Percentiles rank a stretch among this genome's conserved stretches.
These are phyloP conservation scores for Dimargaris verticillata DNA, from an alignment of 192 early-diverging fungal species.

Conservation along the genomic window DNA sequence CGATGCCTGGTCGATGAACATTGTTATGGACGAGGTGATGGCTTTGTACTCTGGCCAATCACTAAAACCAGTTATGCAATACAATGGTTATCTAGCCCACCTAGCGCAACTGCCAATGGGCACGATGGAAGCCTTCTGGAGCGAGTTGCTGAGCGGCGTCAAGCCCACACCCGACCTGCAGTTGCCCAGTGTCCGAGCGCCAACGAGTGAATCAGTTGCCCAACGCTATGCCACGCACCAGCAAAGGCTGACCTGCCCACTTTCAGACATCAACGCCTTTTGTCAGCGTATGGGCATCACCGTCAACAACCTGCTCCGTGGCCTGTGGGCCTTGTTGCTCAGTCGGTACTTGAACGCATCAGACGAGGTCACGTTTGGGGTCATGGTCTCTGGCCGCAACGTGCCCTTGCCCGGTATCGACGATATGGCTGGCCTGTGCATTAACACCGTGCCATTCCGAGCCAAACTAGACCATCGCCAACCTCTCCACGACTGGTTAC, in stretches of 20 bases:
- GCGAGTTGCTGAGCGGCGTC: neutral
- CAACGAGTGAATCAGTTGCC: too few relatives aligned
- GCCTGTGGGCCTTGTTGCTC: neutral
- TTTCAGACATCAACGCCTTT: neutral
- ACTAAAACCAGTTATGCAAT: neutral
- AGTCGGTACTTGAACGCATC: constrained; percentile 1
- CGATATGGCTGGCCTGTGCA: constrained; percentile 3
- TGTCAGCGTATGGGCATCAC: neutral
- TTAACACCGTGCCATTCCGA: constrained; percentile 8
- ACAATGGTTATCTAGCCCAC: neutral
- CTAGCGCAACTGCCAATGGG: neutral
- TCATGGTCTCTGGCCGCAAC: neutral
- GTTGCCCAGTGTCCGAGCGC: neutral
- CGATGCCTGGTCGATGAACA: neutral
- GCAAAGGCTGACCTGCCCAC: too few relatives aligned
- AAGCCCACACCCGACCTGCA: neutral
- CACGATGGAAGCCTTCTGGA: neutral
- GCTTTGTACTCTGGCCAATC: neutral
- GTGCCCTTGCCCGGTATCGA: constrained; percentile 8
- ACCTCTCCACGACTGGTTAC: neutral
- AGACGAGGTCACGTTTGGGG: constrained; percentile 9
- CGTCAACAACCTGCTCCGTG: constrained; percentile 5
- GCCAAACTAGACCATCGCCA: neutral
- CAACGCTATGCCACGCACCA: too few relatives aligned
- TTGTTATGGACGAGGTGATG: neutral